Evolutionary conservation across 1,284 basidiomycete genomes (phyloP).

Genomic region (Fomes fomentarius): DNA sequence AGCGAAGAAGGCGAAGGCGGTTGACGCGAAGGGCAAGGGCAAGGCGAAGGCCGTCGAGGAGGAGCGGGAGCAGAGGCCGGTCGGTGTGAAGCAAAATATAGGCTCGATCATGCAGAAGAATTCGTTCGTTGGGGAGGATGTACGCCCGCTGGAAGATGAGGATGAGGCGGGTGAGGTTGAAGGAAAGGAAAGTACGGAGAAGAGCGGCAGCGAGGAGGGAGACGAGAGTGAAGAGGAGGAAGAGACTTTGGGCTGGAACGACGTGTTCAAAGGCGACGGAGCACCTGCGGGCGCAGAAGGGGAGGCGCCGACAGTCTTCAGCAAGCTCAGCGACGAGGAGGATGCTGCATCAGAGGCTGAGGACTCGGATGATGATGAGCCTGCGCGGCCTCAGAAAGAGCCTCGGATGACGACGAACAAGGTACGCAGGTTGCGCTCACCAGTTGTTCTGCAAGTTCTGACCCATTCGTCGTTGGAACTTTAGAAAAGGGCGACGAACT

Average conservation of each 20-base stretch:
- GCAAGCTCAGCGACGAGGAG: slow-evolving; percentile 22
- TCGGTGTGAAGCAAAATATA: slow-evolving; percentile 75
- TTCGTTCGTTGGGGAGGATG: slow-evolving; percentile 76
- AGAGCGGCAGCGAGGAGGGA: slow-evolving; percentile 35
- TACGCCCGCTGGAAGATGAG: slow-evolving; percentile 60
- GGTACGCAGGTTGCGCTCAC: slow-evolving; percentile 38
- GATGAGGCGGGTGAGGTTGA: slow-evolving; percentile 32
- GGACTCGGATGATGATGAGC: slow-evolving; percentile 13
- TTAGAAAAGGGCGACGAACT: slow-evolving; percentile 89
- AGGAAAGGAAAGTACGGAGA: slow-evolving; percentile 35
- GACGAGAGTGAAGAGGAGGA: slow-evolving; percentile 29
- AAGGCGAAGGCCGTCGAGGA: slow-evolving; percentile 36
- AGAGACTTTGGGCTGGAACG: slow-evolving; percentile 63
- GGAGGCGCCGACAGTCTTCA: slow-evolving; percentile 23
- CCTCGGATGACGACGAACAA: slow-evolving; percentile 91
- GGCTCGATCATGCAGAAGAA: slow-evolving; percentile 86
- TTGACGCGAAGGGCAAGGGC: slow-evolving; percentile 40
- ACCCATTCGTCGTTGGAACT: not conserved
- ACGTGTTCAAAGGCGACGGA: slow-evolving; percentile 56
- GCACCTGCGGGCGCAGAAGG: slow-evolving; percentile 16
- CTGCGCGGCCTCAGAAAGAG: slow-evolving; percentile 52
- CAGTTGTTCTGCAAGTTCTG: not conserved
- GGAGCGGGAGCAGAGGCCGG: slow-evolving; percentile 36
- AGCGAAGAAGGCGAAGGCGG: slow-evolving; percentile 57
- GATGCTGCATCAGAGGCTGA: slow-evolving; percentile 3